Evolutionary conservation across 108 stramenopile genomes (phyloP), one percentile per base, ranked within the genome.

Genomic region (Nannochloropsis oceanica): DNA sequence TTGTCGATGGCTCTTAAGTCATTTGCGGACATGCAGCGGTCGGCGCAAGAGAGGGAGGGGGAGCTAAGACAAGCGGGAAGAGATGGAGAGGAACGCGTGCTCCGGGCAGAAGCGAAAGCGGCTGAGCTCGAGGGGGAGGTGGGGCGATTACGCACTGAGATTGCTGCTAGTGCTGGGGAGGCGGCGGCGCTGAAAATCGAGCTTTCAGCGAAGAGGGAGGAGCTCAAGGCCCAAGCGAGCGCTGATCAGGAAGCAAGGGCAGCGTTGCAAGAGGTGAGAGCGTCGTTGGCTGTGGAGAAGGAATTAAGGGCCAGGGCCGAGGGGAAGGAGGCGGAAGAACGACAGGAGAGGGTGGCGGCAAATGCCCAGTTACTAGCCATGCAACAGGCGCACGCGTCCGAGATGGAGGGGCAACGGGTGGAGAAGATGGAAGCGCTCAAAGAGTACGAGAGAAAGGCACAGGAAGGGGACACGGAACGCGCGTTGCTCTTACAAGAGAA

Each of bases 341-440:
- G 90, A n/a, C 9, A 80, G 12, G 90, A 90, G 79, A 27, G 90
- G n/a, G 89, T 84, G 14, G 89, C 90, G 0, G 89, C 90, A 20
- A 85, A 43, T 18, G 90, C 90, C 0, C 89, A 90, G 84, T 26
- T 83, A 34, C 82, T 87, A 8, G 90, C 90, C 59, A 84, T 88
- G 79, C 89, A 89, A 84, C 27, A 83, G 42, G 86, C 84, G 44
- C 46, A 89, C 84, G 81, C 79, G 10, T 79, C 43, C 8, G 87
- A 89, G 50, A 84, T 90, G 43, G 84, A 84, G 80, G 42, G 25
- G 44, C 43, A 80, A 46, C 87, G 87, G 14, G 13, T 44, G 18
- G n/a, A 80, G 13, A 44, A 44, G 50, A 44, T 34, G 20, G 81
- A 86, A 42, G 27, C 81, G 42, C 50, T 42, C 80, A 42, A 46